These are phyloP conservation scores for Phytophthora colocasiae DNA, from an alignment of 352 stramenopile genomes.

Conservation along the genomic window DNA sequence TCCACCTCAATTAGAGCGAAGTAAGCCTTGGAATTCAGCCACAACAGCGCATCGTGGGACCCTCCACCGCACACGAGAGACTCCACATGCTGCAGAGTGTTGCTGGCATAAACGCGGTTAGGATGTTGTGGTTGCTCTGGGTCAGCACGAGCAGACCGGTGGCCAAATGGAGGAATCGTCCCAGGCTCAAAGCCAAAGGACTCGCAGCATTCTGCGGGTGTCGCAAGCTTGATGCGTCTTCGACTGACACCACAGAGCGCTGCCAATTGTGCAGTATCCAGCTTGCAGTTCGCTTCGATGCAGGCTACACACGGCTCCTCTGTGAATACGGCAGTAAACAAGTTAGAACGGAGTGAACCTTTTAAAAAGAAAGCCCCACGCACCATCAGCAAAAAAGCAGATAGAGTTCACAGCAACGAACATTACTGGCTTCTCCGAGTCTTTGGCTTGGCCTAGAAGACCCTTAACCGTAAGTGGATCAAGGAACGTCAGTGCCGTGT, in stretches of 20 bases:
- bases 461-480: conserved; percentile 40
- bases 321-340: conserved; percentile 22
- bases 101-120: conserved; percentile 53
- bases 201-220: conserved; percentile 55
- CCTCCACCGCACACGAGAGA: conserved; percentile 60
- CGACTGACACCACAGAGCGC: conserved; percentile 56
- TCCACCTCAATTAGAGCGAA: conserved; percentile 51
- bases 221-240: conserved; percentile 76
- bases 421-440: conserved; percentile 14
- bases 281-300: conserved; percentile 61
- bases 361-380: not conserved
- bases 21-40: conserved; percentile 47
- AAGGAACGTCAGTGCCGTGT: conserved; percentile 46
- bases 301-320: conserved; percentile 62
- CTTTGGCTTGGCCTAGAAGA: conserved; percentile 37
- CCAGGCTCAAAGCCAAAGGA: conserved; percentile 74
- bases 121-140: conserved; percentile 3
- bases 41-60: conserved; percentile 50
- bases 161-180: conserved; percentile 68
- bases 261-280: conserved; percentile 68
- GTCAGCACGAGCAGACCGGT: conserved; percentile 22
- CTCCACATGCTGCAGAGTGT: conserved; percentile 39
- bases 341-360: not conserved
- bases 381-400: conserved; percentile 78
- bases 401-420: conserved; percentile 76